phyloP scores from a whole-genome alignment of 805 yeast genomes.

The Maudiozyma saulgeensis region DNA sequence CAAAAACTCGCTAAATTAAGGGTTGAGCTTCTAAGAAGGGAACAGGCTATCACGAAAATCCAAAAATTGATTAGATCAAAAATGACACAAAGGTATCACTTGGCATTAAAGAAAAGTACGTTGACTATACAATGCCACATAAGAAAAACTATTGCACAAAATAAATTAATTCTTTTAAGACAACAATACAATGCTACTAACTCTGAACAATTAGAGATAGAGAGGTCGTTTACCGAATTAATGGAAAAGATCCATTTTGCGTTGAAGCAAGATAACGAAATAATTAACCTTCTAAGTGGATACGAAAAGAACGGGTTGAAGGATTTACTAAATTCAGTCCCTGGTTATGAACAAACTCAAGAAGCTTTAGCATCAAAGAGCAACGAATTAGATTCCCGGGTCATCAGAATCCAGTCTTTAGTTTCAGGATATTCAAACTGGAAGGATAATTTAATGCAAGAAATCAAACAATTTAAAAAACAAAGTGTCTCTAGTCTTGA shows the following conservation, averaged over 20 bases:
- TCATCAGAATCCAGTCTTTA: not conserved
- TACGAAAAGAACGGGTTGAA: not conserved
- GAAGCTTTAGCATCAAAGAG: not conserved
- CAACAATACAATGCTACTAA: constrained; percentile 12
- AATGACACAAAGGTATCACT: constrained; percentile 39
- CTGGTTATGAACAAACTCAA: constrained; percentile 36
- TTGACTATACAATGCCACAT: constrained; percentile 59
- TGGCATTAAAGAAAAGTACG: constrained; percentile 40
- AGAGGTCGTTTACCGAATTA: constrained; percentile 3
- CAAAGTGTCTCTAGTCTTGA: not conserved
- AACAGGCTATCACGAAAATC: constrained; percentile 50
- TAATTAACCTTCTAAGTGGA: constrained; percentile 35
- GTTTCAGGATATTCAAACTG: not conserved
- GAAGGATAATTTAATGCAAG: not conserved
- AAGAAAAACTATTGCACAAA: constrained; percentile 61
- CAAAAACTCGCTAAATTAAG: constrained; percentile 39
- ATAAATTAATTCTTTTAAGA: constrained; percentile 33
- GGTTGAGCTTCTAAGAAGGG: constrained; percentile 38
- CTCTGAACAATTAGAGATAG: constrained; percentile 9
- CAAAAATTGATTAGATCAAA: constrained; percentile 64
- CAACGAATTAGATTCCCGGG: not conserved
- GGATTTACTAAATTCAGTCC: not conserved
- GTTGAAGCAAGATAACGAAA: constrained; percentile 65
- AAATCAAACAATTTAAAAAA: not conserved
- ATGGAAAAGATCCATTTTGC: constrained; percentile 66